phyloP scores from a whole-genome alignment of 1,139 yeast genomes.

The Casaregolazyma suthepensis region DNA sequence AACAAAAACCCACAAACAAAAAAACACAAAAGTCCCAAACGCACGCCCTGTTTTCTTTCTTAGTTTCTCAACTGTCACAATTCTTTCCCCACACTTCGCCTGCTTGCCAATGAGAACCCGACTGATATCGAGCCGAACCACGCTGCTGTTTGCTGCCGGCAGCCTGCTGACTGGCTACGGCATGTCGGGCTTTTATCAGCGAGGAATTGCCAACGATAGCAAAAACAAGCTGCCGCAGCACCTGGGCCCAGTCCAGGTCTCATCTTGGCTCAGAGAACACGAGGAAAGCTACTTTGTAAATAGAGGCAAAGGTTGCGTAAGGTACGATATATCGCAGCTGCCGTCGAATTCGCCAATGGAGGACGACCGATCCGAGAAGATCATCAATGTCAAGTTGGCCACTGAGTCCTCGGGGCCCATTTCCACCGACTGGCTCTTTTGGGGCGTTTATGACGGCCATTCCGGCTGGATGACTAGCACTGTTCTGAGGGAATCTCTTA shows the following conservation, averaged over 20 bases:
- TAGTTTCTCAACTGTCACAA: background rate
- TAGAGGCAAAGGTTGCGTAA: slow-evolving; percentile 83
- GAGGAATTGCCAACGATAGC: slow-evolving; percentile 10
- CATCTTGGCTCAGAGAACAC: slow-evolving; percentile 57
- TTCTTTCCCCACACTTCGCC: background rate
- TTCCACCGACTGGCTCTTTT: slow-evolving; percentile 83
- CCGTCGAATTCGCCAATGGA: slow-evolving; percentile 93
- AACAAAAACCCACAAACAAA: background rate
- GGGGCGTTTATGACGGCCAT: slow-evolving; percentile 96
- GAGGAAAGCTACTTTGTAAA: slow-evolving; percentile 79
- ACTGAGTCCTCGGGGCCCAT: slow-evolving; percentile 24
- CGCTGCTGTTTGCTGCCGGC: slow-evolving; percentile 8
- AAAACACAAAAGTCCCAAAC: background rate
- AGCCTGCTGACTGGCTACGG: slow-evolving; percentile 6
- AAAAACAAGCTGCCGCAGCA: slow-evolving; percentile 5
- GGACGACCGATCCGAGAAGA: slow-evolving; percentile 84
- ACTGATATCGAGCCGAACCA: background rate
- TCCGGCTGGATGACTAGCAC: slow-evolving; percentile 94
- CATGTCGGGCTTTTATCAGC: background rate
- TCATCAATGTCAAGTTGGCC: slow-evolving; percentile 71
- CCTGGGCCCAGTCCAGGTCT: slow-evolving; percentile 69
- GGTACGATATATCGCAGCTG: slow-evolving; percentile 86
- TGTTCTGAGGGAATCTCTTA: slow-evolving; percentile 71
- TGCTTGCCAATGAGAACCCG: background rate
- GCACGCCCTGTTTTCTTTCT: background rate